phyloP scores from a whole-genome alignment of 106 monocot species.

The Dendrobium chrysotoxum region DNA sequence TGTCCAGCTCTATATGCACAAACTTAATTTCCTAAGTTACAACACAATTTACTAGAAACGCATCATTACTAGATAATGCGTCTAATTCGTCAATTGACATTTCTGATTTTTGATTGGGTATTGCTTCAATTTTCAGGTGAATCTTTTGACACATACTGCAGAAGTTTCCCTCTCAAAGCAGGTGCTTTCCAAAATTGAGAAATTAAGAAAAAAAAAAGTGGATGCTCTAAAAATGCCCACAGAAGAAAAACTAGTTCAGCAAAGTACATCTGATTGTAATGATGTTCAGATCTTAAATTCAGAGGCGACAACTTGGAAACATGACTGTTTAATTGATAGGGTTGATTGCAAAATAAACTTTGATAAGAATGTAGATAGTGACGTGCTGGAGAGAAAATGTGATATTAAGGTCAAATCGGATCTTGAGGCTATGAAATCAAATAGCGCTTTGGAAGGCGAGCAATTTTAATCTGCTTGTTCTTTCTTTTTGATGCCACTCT shows the following conservation, averaged over 20 bases:
- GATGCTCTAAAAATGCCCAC: conserved; percentile 5
- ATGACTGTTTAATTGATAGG: neutral
- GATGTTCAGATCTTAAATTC: neutral
- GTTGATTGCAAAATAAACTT: neutral
- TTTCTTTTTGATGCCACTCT: neutral
- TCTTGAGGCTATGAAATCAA: neutral
- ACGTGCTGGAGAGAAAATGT: neutral
- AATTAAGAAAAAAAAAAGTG: conserved; percentile 19
- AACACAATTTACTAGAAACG: neutral
- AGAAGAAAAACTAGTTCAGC: neutral
- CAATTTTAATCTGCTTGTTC: neutral
- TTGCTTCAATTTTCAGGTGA: conserved; percentile 21
- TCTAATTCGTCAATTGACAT: neutral
- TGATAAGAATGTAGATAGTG: neutral
- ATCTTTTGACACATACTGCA: conserved; percentile 35
- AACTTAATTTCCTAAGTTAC: neutral
- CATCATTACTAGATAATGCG: too few relatives aligned
- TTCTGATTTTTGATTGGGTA: neutral
- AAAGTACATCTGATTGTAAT: neutral
- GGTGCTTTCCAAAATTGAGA: conserved; percentile 17
- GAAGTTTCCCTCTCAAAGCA: conserved; percentile 10
- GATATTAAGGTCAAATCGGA: neutral
- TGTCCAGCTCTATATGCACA: neutral
- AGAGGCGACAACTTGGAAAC: neutral
- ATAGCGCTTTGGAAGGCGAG: neutral